Conservation (phyloP, 2,329 filamentous ascomycete genomes). For the Thelonectria rubi region DNA sequence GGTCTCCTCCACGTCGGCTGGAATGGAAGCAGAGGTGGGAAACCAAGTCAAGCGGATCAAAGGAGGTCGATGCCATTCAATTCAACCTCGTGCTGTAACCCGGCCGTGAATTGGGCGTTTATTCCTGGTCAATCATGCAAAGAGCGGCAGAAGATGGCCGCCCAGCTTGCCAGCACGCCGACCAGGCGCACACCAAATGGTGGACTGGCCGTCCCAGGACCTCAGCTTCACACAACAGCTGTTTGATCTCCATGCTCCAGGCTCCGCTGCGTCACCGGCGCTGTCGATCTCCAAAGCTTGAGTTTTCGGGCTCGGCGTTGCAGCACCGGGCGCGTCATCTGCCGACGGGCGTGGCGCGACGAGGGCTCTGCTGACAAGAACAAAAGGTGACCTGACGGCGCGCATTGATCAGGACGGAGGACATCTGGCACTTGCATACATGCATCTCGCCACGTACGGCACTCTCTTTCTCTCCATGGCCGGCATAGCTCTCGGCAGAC, state of each 20-base stretch:
- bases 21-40: background rate
- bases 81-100: background rate
- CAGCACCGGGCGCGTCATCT: constrained; percentile 1
- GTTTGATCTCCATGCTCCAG: background rate
- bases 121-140: too few relatives aligned
- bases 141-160: too few relatives aligned
- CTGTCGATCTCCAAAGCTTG: constrained; percentile 6
- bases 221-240: constrained; percentile 1
- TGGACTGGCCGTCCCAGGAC: background rate
- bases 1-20: background rate
- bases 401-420: background rate
- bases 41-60: background rate
- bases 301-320: background rate
- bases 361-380: background rate
- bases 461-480: background rate
- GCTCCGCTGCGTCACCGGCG: background rate
- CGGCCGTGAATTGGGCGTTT: too few relatives aligned
- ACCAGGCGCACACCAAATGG: background rate
- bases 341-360: background rate
- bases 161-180: too few relatives aligned
- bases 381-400: constrained; percentile 1
- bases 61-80: background rate
- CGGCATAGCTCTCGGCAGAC: too few relatives aligned
- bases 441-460: background rate
- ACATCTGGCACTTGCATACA: background rate